Conservation (phyloP, 2,329 filamentous ascomycete genomes). For the Lithohypha guttulata region DNA sequence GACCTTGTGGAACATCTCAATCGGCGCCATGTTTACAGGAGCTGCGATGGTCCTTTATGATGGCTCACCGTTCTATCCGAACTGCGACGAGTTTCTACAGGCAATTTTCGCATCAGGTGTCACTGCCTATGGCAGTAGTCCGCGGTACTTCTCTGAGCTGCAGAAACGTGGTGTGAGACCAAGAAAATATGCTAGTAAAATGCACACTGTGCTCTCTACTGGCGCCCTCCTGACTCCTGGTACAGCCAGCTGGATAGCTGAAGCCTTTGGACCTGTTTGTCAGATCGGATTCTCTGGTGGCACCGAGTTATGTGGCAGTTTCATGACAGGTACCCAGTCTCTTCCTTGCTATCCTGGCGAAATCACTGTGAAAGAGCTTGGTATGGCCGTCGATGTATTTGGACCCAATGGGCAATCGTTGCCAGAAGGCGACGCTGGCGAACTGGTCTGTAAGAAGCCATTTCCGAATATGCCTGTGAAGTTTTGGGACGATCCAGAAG, state of each 20-base stretch:
- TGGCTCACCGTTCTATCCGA: no score
- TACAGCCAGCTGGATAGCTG: slow-evolving; percentile 8
- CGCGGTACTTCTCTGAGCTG: no score
- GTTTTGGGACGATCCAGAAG: slow-evolving; percentile 46
- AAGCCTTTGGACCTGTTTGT: slow-evolving; percentile 11
- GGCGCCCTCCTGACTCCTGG: slow-evolving; percentile 11
- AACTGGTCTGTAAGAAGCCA: slow-evolving; percentile 57
- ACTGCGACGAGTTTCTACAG: no score
- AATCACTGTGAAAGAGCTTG: slow-evolving; percentile 43
- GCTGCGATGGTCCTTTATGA: no score
- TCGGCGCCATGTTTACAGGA: no score
- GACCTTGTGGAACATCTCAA: no score
- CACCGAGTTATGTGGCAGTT: slow-evolving; percentile 24
- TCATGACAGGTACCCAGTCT: slow-evolving; percentile 50
- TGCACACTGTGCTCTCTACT: slow-evolving; percentile 10
- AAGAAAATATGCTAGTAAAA: slow-evolving; percentile 28
- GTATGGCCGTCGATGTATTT: slow-evolving; percentile 47
- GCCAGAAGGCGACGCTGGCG: slow-evolving; percentile 57
- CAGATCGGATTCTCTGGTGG: slow-evolving; percentile 22
- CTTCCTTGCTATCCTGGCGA: slow-evolving; percentile 53
- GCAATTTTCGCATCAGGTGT: no score
- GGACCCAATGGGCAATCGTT: slow-evolving; percentile 45
- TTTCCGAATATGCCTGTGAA: slow-evolving; percentile 67
- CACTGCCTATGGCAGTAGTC: no score
- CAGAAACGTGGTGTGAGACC: no score